These are phyloP conservation scores for Fomitopsis pinicola DNA, from an alignment of 1,284 basidiomycete genomes.

Conservation along the genomic window DNA sequence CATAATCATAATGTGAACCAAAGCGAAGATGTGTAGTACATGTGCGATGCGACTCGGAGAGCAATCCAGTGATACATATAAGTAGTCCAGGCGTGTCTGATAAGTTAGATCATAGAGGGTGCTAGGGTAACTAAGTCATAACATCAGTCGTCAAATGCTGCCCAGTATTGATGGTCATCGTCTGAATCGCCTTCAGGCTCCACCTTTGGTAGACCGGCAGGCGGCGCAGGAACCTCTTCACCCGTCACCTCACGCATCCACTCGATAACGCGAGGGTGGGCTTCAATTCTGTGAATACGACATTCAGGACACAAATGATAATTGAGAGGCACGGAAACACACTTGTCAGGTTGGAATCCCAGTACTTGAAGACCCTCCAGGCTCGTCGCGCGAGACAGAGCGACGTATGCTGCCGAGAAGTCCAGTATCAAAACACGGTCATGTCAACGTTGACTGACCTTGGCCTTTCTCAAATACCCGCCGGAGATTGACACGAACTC, in stretches of 20 bases:
- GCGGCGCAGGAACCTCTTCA: not conserved
- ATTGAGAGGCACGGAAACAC: constrained; percentile 5
- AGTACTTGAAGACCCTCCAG: constrained; percentile 60
- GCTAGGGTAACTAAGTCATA: too few relatives aligned
- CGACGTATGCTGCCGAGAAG: constrained; percentile 52
- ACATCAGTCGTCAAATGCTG: not conserved
- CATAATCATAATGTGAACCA: too few relatives aligned
- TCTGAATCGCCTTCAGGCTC: not conserved
- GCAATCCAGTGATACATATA: not conserved
- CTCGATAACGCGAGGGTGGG: constrained; percentile 10
- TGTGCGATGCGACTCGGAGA: too few relatives aligned
- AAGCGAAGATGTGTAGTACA: too few relatives aligned
- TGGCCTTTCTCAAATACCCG: constrained; percentile 80
- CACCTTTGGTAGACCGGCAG: not conserved
- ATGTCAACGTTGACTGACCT: constrained; percentile 33
- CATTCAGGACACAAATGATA: too few relatives aligned
- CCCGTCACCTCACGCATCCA: not conserved
- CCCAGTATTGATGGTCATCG: not conserved
- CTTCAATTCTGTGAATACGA: constrained; percentile 21
- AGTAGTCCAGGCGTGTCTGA: not conserved
- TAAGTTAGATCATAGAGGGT: not conserved
- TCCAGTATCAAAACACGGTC: not conserved
- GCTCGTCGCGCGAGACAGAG: constrained; percentile 62
- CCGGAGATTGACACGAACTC: constrained; percentile 67
- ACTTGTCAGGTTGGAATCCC: constrained; percentile 52